Percentiles rank a stretch among this genome's conserved stretches.
Conservation (phyloP, 495 filamentous ascomycete genomes). For the Platismatia glauca region DNA sequence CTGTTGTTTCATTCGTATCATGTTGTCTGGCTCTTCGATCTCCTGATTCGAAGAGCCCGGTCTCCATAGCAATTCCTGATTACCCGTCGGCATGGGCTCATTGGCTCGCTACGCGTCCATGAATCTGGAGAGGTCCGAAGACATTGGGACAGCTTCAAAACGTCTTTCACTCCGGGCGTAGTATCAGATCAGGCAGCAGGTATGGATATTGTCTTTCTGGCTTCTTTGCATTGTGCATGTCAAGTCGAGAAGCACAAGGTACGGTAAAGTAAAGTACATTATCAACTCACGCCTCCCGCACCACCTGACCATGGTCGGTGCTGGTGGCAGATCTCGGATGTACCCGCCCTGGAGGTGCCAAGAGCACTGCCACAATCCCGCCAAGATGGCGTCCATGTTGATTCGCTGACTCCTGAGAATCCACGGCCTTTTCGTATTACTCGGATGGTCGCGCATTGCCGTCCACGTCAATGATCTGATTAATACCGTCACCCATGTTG, state of each 20-base stretch:
- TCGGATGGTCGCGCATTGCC: neutral
- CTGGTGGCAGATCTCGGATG: too few species aligned
- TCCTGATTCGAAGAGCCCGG: neutral
- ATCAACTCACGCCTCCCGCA: too few species aligned
- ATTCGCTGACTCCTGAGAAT: neutral
- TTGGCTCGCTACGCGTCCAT: neutral
- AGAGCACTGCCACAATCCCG: neutral
- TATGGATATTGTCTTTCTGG: too few species aligned
- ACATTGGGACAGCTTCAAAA: neutral
- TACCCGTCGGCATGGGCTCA: too few species aligned
- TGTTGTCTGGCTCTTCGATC: neutral
- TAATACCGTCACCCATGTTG: neutral
- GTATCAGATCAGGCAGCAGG: too few species aligned
- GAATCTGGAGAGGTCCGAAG: neutral
- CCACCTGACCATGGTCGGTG: too few species aligned
- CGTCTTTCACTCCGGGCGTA: neutral
- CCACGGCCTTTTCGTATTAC: too few species aligned
- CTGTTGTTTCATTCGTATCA: neutral
- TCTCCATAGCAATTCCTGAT: neutral
- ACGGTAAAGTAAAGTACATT: neutral
- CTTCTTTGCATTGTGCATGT: too few species aligned
- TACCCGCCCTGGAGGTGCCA: neutral
- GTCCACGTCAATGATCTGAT: neutral
- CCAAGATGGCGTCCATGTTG: neutral
- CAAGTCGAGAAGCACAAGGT: too few species aligned